phyloP scores from a whole-genome alignment of 169 alveolate genomes.

The Cryptosporidium tyzzeri region DNA sequence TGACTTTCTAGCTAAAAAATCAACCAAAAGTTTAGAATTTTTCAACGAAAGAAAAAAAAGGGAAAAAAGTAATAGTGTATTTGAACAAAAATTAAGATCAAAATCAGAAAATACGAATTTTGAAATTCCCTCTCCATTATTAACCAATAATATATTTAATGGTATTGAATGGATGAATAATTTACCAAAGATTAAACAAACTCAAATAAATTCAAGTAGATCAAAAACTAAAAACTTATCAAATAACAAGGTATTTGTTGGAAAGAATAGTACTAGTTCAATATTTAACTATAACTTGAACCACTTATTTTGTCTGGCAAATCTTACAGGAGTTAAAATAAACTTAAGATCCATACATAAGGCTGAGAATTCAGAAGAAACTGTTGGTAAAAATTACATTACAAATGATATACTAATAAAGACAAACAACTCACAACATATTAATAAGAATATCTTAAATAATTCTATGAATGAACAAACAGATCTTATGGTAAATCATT shows the following conservation, averaged over 20 bases:
- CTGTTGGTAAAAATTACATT: too few species aligned
- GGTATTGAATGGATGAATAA: slow-evolving; percentile 38
- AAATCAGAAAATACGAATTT: not conserved
- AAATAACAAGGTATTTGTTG: slow-evolving; percentile 6
- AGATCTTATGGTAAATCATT: slow-evolving; percentile 17
- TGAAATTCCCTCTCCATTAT: not conserved
- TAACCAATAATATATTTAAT: slow-evolving; percentile 3
- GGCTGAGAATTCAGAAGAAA: not conserved
- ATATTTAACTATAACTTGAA: slow-evolving; percentile 38
- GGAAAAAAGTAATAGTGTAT: not conserved
- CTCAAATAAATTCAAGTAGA: not conserved
- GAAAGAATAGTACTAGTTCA: slow-evolving; percentile 18
- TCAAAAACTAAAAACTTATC: not conserved
- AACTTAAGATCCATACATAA: slow-evolving; percentile 19
- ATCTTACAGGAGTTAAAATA: slow-evolving; percentile 26
- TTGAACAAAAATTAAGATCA: not conserved
- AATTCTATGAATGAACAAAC: not conserved
- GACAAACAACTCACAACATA: not conserved
- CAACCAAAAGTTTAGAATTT: not conserved
- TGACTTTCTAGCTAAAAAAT: not conserved
- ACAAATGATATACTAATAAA: not conserved
- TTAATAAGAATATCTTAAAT: not conserved
- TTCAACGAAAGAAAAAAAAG: not conserved
- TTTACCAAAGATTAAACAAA: not conserved
- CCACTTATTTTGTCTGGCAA: slow-evolving; percentile 66